phyloP scores from a whole-genome alignment of 2,329 filamentous ascomycete species.

The Xylariales sp. region DNA sequence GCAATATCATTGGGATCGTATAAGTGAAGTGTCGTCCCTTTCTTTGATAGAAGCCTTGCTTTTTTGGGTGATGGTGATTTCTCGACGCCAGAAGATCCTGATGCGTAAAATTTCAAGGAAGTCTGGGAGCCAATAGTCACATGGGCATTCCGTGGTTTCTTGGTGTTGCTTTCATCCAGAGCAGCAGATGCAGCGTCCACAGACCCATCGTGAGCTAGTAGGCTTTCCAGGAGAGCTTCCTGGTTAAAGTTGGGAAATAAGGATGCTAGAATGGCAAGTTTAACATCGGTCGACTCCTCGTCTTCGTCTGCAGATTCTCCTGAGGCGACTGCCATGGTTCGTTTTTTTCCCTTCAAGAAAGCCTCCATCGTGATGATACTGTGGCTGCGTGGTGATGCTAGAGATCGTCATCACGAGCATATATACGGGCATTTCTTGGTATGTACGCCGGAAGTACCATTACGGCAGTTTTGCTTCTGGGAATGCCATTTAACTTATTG shows the following conservation, averaged over 20 bases:
- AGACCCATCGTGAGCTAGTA: constrained; percentile 74
- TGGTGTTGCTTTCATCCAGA: too few species aligned
- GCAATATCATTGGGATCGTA: constrained; percentile 80
- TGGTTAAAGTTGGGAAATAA: constrained; percentile 63
- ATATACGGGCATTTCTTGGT: too few species aligned
- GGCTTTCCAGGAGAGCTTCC: constrained; percentile 68
- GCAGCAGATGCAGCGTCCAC: too few species aligned
- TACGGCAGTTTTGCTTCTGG: too few species aligned
- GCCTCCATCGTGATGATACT: constrained; percentile 47
- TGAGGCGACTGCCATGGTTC: constrained; percentile 31
- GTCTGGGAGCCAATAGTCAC: constrained; percentile 52
- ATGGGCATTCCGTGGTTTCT: constrained; percentile 28
- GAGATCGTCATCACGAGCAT: background rate
- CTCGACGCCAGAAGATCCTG: constrained; percentile 8
- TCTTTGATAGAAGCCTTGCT: constrained; percentile 57
- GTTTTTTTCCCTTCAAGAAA: constrained; percentile 52
- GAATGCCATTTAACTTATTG: too few species aligned
- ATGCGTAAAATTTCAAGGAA: constrained; percentile 53
- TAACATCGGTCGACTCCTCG: constrained; percentile 83
- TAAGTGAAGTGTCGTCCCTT: constrained; percentile 77
- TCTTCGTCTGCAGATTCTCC: constrained; percentile 24
- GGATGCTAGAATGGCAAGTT: constrained; percentile 79
- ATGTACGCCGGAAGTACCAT: too few species aligned
- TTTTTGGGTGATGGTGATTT: constrained; percentile 31
- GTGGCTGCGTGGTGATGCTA: background rate